A percentile compares a stretch with the other conserved stretches of the same genome.
These are phyloP conservation scores for Scedosporium boydii DNA, from an alignment of 2,329 filamentous ascomycete genomes.

Conservation along the genomic window DNA sequence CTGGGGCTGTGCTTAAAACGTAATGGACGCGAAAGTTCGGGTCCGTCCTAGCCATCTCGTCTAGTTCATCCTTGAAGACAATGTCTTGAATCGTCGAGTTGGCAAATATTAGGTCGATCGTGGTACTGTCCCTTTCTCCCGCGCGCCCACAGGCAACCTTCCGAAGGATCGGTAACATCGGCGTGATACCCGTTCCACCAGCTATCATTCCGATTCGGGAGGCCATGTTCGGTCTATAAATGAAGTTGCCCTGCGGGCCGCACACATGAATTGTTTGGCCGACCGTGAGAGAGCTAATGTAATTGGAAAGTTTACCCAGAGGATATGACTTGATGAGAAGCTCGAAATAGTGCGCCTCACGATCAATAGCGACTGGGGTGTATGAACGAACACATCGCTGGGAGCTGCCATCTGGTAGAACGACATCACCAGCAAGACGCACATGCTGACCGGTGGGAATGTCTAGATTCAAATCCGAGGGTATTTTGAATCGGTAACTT, in stretches of 20 bases:
- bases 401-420: constrained; percentile 55
- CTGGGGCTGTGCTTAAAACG: constrained; percentile 90
- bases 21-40: constrained; percentile 81
- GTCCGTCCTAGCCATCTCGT: constrained; percentile 67
- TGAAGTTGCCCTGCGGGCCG: constrained; percentile 95
- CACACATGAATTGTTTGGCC: constrained; percentile 83
- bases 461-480: constrained; percentile 73
- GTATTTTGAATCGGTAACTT: constrained; percentile 88
- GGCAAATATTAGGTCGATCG: constrained; percentile 92
- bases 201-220: constrained; percentile 96
- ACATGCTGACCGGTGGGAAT: constrained; percentile 99
- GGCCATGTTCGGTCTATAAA: constrained; percentile 95
- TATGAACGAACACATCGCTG: constrained; percentile 88
- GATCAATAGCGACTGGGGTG: constrained; percentile 83
- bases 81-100: constrained; percentile 93
- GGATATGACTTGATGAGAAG: constrained; percentile 97
- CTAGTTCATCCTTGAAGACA: constrained; percentile 83
- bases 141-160: constrained; percentile 77
- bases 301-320: constrained; percentile 92
- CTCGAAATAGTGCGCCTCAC: constrained; percentile 85
- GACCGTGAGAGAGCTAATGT: constrained; percentile 73
- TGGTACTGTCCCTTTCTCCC: constrained; percentile 64
- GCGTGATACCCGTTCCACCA: constrained; percentile 93
- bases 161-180: constrained; percentile 93
- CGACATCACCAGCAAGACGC: constrained; percentile 74